phyloP scores from a whole-genome alignment of 2,329 filamentous ascomycete genomes.

The Catunica adiposa region DNA sequence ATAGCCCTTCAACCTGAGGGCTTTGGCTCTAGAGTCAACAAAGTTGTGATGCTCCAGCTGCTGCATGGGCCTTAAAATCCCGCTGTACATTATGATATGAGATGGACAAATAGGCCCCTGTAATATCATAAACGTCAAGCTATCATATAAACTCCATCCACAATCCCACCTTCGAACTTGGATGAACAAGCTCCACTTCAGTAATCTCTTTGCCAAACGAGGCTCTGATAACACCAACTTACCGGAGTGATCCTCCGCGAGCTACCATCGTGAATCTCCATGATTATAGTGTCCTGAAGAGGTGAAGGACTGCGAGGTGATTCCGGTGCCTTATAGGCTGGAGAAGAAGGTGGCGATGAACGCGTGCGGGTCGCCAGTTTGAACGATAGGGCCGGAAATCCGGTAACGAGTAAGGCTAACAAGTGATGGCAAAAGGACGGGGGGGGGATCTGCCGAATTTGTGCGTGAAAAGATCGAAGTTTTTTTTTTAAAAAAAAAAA shows the following conservation, averaged over 20 bases:
- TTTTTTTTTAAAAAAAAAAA: too few relatives aligned
- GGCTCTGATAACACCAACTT: neutral
- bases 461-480: too few relatives aligned
- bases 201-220: neutral
- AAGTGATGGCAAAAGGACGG: neutral
- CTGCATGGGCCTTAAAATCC: too few relatives aligned
- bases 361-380: conserved; percentile 1
- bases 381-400: neutral
- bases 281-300: neutral
- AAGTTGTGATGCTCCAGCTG: too few relatives aligned
- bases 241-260: conserved; percentile 1
- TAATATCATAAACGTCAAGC: too few relatives aligned
- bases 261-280: neutral
- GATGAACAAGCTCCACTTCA: neutral
- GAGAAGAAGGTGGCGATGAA: neutral
- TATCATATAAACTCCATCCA: too few relatives aligned
- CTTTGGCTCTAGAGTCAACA: too few relatives aligned
- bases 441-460: too few relatives aligned
- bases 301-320: neutral
- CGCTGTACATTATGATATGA: too few relatives aligned
- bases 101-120: too few relatives aligned
- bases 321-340: neutral
- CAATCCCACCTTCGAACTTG: too few relatives aligned
- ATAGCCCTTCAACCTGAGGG: too few relatives aligned
- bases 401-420: neutral